Evolutionary conservation across 2,329 filamentous ascomycete species (phyloP), one percentile per base, ranked within the genome.

Genomic region (Aspergillus sp.): DNA sequence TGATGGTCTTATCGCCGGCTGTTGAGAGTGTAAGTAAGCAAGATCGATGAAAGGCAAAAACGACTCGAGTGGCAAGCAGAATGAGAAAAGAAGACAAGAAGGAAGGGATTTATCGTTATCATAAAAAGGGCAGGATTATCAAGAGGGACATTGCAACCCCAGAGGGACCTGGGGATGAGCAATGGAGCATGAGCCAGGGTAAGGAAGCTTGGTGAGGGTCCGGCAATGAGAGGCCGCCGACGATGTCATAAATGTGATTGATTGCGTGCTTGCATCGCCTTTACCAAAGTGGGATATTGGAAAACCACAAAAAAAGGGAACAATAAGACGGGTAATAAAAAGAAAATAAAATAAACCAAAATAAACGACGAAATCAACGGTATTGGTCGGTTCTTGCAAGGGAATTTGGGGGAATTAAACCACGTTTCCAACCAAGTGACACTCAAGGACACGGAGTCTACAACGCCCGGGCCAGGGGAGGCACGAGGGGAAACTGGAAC

Each of bases 1-100:
- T 73, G 69, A 74, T 68, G 52, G 65, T 64, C 52, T 75, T 73
- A 58, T 75, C 71, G 55, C 68, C 70, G 55, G 64, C 70, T 59
- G 64, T 54, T 60, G 41, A 47, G 54, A 52, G 56, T 50, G 57
- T 43, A 58, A 49, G 61, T 66, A 71, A 67, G 73, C 68, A 65
- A 63, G 56, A 47, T 31, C 40, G 51, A 39, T 49, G 17, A 17
- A 37, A 33, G 47, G 11, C 45, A 31, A 27, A 8, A 57, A 59
- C 43, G 47, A 39, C 44, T 39, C 23, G 45, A 56, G 21, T 44
- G 48, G 49, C 43, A 51, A 56, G 52, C 57, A 57, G 51, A 57
- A 59, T 56, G 62, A 52, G 61, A 52, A 39, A 53, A 58, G 57
- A 61, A 62, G 55, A 21, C 31, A 50, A 41, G 50, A 55, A 45